phyloP scores from a whole-genome alignment of 2,329 filamentous ascomycete genomes.

The Fusarium sambucinum region DNA sequence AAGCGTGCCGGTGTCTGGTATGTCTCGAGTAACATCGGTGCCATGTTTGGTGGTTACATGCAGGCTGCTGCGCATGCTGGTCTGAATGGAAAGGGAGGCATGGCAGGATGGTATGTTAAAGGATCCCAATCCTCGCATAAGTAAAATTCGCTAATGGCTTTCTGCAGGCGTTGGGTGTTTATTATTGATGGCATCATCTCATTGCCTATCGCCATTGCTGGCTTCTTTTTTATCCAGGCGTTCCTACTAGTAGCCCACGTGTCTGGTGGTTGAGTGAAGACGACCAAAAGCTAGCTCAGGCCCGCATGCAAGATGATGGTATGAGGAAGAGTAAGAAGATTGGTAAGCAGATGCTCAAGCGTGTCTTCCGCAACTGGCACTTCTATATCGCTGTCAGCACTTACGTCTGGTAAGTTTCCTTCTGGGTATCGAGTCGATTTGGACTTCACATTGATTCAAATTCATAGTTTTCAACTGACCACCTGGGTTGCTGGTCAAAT shows the following conservation, averaged over 20 bases:
- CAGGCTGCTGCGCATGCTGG: constrained; percentile 35
- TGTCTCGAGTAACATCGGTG: constrained; percentile 47
- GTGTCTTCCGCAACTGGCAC: constrained; percentile 47
- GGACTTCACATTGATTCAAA: too few relatives aligned
- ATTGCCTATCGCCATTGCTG: constrained; percentile 28
- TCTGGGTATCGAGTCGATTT: too few relatives aligned
- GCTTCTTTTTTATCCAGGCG: constrained; percentile 49
- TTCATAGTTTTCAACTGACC: constrained; percentile 41
- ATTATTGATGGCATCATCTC: constrained; percentile 53
- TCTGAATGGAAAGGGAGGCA: constrained; percentile 33
- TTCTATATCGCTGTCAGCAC: constrained; percentile 45
- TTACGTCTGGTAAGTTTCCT: constrained; percentile 45
- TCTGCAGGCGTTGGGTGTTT: constrained; percentile 50
- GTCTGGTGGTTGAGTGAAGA: constrained; percentile 47
- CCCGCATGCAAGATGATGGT: constrained; percentile 43
- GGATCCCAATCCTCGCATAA: too few relatives aligned
- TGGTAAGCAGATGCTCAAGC: constrained; percentile 43
- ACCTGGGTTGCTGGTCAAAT: constrained; percentile 46
- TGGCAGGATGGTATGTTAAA: constrained; percentile 38
- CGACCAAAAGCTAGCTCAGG: constrained; percentile 43
- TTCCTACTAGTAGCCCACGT: constrained; percentile 42
- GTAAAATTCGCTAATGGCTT: neutral
- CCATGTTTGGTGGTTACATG: constrained; percentile 37
- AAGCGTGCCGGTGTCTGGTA: constrained; percentile 65
- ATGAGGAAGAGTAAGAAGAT: constrained; percentile 42